Base-by-base conservation (phyloP, 345 rosid genomes). In the Ceriops tagal region DNA sequence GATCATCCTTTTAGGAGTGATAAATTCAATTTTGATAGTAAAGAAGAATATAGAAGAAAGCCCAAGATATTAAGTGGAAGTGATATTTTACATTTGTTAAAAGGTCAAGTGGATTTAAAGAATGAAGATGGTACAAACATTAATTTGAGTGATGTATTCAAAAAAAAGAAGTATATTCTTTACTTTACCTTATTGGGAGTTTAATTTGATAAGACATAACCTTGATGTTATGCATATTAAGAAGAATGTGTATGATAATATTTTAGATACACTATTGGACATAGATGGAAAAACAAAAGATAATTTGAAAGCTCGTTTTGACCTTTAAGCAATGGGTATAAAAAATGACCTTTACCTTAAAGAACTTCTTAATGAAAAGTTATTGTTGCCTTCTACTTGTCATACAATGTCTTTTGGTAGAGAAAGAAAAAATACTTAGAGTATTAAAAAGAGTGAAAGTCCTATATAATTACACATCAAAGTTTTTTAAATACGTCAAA, bases 201-300 rank as follows among this genome's bases (percentile, higher is more conserved):
- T 10, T 26, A 51, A 32, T 27, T 5, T 52, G 6, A 0, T 61
- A 7, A 28, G 18, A 0, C 63, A 61, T 1, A 58, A 65, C 30
- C 21, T 69, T 21, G 35, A 32, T 32, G 35, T 32, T 1, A 32
- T 32, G 8, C 74, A 62, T 21, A 58, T 72, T 57, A 52, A 60
- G 21, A 73, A 67, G 28, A 73, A 59, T 53, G 27, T 73, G 11
- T 60, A 72, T 67, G 67, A 71, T 28, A 53, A 21, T 53, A n/a
- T 64, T 2, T 5, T 71, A 13, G 26, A n/a, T n/a, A n/a, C n/a
- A n/a, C n/a, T n/a, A n/a, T n/a, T n/a, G n/a, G n/a, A 32, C 18
- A 18, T 49, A 8, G 8, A 52, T 19, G 61, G 15, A 32, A 34
- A 55, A 18, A 53, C 27, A 2, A 71, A 71, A 20, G 69, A 32